Evolutionary conservation across 1,284 basidiomycete genomes (phyloP).

Genomic region (Ustilago vetiveriae): DNA sequence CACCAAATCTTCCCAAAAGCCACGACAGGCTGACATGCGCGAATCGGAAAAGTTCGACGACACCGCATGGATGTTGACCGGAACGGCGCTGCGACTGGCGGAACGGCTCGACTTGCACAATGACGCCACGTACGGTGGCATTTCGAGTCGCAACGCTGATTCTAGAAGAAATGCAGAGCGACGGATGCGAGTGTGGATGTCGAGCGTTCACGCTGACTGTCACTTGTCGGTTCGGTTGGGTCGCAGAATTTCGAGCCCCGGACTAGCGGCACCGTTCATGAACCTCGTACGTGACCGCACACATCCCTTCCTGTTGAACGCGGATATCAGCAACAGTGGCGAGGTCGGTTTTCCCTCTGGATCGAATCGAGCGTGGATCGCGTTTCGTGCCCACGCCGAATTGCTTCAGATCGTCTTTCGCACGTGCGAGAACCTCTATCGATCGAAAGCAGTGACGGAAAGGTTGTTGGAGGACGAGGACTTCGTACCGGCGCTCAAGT

Average conservation of each 20-base stretch:
- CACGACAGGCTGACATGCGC: slow-evolving; percentile 38
- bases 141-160: slow-evolving; percentile 38
- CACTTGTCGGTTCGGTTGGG: slow-evolving; percentile 52
- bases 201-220: slow-evolving; percentile 53
- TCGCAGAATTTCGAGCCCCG: slow-evolving; percentile 49
- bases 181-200: slow-evolving; percentile 53
- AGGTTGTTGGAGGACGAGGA: slow-evolving; percentile 46
- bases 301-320: slow-evolving; percentile 40
- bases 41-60: slow-evolving; percentile 53
- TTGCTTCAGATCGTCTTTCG: slow-evolving; percentile 47
- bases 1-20: slow-evolving; percentile 7
- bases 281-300: slow-evolving; percentile 49
- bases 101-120: slow-evolving; percentile 54
- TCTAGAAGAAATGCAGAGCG: slow-evolving; percentile 46
- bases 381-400: slow-evolving; percentile 45
- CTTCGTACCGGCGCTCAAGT: slow-evolving; percentile 48
- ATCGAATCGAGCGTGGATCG: slow-evolving; percentile 47
- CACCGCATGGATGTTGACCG: slow-evolving; percentile 53
- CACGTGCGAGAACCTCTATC: slow-evolving; percentile 51
- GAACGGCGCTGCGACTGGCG: slow-evolving; percentile 47
- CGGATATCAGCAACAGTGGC: slow-evolving; percentile 40
- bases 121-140: slow-evolving; percentile 42
- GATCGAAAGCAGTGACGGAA: slow-evolving; percentile 44
- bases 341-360: slow-evolving; percentile 31
- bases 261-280: slow-evolving; percentile 47